Evolutionary conservation across 352 stramenopile species (phyloP), one percentile per base, ranked within the genome.

Genomic region (Aphanomyces cochlioides): DNA sequence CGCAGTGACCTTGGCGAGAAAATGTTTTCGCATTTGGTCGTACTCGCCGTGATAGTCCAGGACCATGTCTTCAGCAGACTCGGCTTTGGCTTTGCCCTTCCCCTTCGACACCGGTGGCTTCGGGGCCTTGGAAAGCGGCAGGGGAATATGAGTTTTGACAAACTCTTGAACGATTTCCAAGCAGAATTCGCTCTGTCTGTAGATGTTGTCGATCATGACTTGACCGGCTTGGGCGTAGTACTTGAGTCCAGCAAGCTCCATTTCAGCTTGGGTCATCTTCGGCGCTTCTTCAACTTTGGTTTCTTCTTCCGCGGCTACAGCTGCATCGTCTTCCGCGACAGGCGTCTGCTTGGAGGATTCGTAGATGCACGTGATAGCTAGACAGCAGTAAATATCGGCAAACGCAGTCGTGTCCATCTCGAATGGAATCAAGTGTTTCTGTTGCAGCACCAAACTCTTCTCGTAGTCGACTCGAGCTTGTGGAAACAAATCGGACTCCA

Each of bases 351-450:
- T 64, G 6, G 84, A 74, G 59, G 91, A 84, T 56, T 87, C 74
- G 74, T 95, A 93, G 64, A 93, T 91, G 69, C 85, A 93, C 63
- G 87, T 81, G 73, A 95, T 93, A 37, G 87, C 85, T 65, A 93
- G 67, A 57, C 84, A 89, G 75, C 85, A 93, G 75, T 93, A 93
- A 58, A 92, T 56, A 56, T 95, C 86, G 1, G 84, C 85, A 1
- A 95, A 59, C 19, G 85, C 79, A 66, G 85, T 95, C 77, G 86
- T 93, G 75, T 93, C 85, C 34, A 77, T 72, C 36, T 89, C 78
- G 2, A 77, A 84, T n/a, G 69, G 59, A 53, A 82, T 81, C 47
- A 92, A 74, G 65, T 93, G 78, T 73, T 91, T 91, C 66, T 83
- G 76, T 15, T 85, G 79, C 41, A 95, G 74, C 69, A 84, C 63